phyloP scores from a whole-genome alignment of 768 basidiomycete species.

The Sutorius australiensis region DNA sequence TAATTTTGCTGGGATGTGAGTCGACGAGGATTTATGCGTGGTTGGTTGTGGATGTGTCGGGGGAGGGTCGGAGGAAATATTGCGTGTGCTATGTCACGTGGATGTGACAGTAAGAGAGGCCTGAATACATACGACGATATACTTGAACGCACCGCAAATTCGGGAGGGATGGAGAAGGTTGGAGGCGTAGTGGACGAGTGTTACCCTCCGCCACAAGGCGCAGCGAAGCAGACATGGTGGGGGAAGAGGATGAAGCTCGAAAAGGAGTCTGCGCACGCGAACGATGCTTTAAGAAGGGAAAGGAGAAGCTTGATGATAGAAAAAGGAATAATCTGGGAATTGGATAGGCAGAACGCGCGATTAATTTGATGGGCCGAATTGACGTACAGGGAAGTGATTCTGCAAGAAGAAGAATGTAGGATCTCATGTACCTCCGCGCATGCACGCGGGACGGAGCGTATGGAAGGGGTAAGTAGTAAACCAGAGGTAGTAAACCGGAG shows the following conservation, averaged over 20 bases:
- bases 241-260: slow-evolving; percentile 25
- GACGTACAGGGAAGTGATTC: slow-evolving; percentile 36
- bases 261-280: slow-evolving; percentile 27
- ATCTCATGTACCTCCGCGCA: slow-evolving; percentile 24
- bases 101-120: slow-evolving; percentile 10
- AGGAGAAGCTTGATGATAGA: slow-evolving; percentile 31
- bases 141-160: slow-evolving; percentile 52
- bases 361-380: slow-evolving; percentile 31
- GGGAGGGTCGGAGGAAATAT: slow-evolving; percentile 24
- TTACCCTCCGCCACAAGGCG: slow-evolving; percentile 18
- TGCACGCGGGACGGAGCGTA: slow-evolving; percentile 19
- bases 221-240: slow-evolving; percentile 29
- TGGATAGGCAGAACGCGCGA: slow-evolving; percentile 27
- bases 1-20: slow-evolving; percentile 10
- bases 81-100: slow-evolving; percentile 26
- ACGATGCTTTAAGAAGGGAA: slow-evolving; percentile 31
- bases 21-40: slow-evolving; percentile 15
- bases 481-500: slow-evolving; percentile 15
- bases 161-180: slow-evolving; percentile 66
- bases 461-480: slow-evolving; percentile 14
- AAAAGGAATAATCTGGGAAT: slow-evolving; percentile 34
- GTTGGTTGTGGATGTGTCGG: slow-evolving; percentile 27
- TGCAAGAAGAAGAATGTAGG: slow-evolving; percentile 18
- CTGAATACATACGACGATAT: background rate
- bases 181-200: slow-evolving; percentile 46